These are phyloP conservation scores for Sphagnum contortum DNA, from an alignment of 225 moss, liverwort and hornwort genomes.

Conservation along the genomic window DNA sequence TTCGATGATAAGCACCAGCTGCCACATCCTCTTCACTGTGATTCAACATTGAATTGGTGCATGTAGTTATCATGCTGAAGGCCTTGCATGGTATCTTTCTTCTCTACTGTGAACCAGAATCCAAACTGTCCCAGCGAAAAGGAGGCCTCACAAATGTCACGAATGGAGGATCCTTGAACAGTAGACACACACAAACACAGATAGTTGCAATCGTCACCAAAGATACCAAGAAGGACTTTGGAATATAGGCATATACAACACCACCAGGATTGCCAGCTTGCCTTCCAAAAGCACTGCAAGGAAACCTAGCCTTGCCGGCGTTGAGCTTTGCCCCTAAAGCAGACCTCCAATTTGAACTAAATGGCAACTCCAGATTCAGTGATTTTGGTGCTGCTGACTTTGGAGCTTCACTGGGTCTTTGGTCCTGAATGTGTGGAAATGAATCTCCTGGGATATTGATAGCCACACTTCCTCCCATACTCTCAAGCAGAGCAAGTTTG, in stretches of 20 bases:
- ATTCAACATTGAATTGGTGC: too few relatives aligned
- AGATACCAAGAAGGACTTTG: conserved; percentile 70
- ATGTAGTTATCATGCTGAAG: too few relatives aligned
- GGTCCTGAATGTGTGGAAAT: neutral
- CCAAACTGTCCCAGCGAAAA: conserved; percentile 39
- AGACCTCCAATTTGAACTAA: conserved; percentile 12
- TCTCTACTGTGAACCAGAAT: conserved; percentile 2
- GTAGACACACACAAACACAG: conserved; percentile 75
- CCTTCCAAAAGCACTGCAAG: too few relatives aligned
- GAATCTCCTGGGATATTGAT: conserved; percentile 11
- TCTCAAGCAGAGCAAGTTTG: conserved; percentile 53
- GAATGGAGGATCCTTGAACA: conserved; percentile 44
- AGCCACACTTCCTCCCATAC: conserved; percentile 18
- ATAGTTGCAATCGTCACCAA: conserved; percentile 76
- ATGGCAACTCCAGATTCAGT: conserved; percentile 20
- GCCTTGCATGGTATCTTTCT: too few relatives aligned
- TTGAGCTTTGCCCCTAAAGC: neutral
- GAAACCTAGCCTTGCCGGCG: neutral
- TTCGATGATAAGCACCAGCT: too few relatives aligned
- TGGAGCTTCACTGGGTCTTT: too few relatives aligned
- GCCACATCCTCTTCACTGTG: too few relatives aligned
- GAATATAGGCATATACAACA: neutral
- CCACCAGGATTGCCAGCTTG: too few relatives aligned
- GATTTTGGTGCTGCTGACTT: too few relatives aligned
- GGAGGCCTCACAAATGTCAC: conserved; percentile 10